A percentile compares a stretch with the other conserved stretches of the same genome.
These are phyloP conservation scores for Amphibolis antarctica DNA, from an alignment of 106 monocot genomes.

Conservation along the genomic window DNA sequence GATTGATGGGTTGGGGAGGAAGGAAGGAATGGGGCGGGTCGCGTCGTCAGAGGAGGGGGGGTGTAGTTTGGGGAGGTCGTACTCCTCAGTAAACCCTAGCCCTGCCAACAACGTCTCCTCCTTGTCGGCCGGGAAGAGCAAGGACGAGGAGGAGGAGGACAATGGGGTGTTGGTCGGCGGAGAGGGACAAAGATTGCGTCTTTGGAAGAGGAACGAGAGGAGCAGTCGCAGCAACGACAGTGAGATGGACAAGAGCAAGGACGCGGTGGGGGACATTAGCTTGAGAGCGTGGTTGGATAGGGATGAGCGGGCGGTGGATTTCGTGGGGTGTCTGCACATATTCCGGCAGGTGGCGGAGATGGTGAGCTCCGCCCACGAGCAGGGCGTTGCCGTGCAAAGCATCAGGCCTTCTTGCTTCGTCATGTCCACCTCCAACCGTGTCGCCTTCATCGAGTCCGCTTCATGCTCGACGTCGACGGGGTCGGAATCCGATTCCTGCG, in stretches of 20 bases:
- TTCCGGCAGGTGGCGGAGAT: slow-evolving; percentile 13
- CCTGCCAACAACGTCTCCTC: too few species aligned
- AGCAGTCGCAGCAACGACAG: background rate
- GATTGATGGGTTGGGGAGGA: background rate
- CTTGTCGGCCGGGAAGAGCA: too few species aligned
- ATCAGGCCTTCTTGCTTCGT: slow-evolving; percentile 15
- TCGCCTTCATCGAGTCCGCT: slow-evolving; percentile 13
- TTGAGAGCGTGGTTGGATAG: slow-evolving; percentile 15
- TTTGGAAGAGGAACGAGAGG: background rate
- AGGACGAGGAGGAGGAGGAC: too few species aligned
- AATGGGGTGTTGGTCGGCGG: too few species aligned
- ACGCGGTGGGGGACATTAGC: slow-evolving; percentile 4
- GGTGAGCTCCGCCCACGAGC: slow-evolving; percentile 5
- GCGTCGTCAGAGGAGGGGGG: background rate
- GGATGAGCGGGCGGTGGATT: slow-evolving; percentile 4
- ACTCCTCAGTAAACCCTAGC: background rate
- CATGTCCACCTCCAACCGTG: slow-evolving; percentile 4
- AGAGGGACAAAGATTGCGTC: background rate
- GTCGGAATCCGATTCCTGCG: background rate
- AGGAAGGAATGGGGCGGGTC: background rate
- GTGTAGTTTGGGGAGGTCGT: background rate
- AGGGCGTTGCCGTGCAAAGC: slow-evolving; percentile 1
- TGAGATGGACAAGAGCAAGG: too few species aligned
- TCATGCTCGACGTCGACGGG: slow-evolving; percentile 14
- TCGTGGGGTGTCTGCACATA: slow-evolving; percentile 8